These are phyloP conservation scores for Septoria petroselini DNA, from an alignment of 2,329 filamentous ascomycete species.

Conservation along the genomic window DNA sequence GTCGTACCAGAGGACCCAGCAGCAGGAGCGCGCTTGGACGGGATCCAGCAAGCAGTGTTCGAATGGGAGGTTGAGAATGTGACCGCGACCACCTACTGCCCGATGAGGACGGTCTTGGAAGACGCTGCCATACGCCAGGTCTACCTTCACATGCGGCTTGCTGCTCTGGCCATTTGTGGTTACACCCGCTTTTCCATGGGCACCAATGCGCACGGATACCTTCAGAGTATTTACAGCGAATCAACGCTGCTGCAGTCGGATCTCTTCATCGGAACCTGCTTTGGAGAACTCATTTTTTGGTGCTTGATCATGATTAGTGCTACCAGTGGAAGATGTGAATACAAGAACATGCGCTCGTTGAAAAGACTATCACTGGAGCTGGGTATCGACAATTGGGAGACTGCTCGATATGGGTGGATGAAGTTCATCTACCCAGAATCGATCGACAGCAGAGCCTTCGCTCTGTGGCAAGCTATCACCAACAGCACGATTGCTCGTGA, in stretches of 20 bases:
- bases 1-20: constrained; percentile 12
- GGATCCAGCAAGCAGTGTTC: constrained; percentile 15
- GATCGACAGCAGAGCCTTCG: constrained; percentile 17
- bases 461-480: constrained; percentile 22
- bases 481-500: constrained; percentile 18
- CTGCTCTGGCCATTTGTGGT: constrained; percentile 19
- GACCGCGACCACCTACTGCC: constrained; percentile 19
- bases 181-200: constrained; percentile 17
- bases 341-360: constrained; percentile 20
- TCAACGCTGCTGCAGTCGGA: constrained; percentile 15
- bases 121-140: constrained; percentile 21
- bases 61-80: constrained; percentile 13
- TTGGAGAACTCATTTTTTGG: constrained; percentile 25
- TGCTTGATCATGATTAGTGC: constrained; percentile 22
- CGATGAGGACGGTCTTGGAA: constrained; percentile 19
- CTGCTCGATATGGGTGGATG: constrained; percentile 3
- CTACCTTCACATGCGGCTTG: constrained; percentile 21
- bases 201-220: constrained; percentile 7
- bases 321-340: constrained; percentile 20
- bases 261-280: constrained; percentile 22
- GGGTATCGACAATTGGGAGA: constrained; percentile 12
- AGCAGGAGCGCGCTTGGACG: constrained; percentile 8
- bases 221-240: constrained; percentile 18
- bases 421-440: constrained; percentile 16
- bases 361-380: constrained; percentile 19